These are phyloP conservation scores for Chaetomidium leptoderma DNA, from an alignment of 495 filamentous ascomycete genomes.

Conservation along the genomic window DNA sequence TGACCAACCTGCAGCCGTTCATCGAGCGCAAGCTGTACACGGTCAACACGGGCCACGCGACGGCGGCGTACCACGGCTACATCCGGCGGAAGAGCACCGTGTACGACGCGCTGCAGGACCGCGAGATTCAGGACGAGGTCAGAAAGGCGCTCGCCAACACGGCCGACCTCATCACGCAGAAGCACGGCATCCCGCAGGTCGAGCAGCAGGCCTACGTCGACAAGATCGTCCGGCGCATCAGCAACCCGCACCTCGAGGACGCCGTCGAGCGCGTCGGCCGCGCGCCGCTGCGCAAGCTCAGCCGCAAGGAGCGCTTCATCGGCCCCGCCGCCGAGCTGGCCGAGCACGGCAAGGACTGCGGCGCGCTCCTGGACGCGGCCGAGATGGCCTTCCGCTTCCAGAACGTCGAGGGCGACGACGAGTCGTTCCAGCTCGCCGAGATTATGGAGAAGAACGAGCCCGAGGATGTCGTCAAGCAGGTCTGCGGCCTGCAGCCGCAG, in stretches of 20 bases:
- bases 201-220: slow-evolving; percentile 89
- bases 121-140: slow-evolving; percentile 68
- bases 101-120: slow-evolving; percentile 69
- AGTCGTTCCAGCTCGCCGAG: slow-evolving; percentile 76
- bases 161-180: slow-evolving; percentile 72
- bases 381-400: slow-evolving; percentile 91
- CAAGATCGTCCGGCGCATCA: slow-evolving; percentile 86
- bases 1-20: slow-evolving; percentile 84
- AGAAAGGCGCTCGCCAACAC: slow-evolving; percentile 75
- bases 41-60: slow-evolving; percentile 96
- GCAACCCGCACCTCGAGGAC: slow-evolving; percentile 92
- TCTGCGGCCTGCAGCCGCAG: slow-evolving; percentile 66
- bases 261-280: slow-evolving; percentile 92
- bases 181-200: slow-evolving; percentile 70
- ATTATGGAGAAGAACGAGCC: slow-evolving; percentile 67
- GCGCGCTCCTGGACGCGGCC: slow-evolving; percentile 66
- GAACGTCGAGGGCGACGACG: slow-evolving; percentile 82
- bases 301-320: slow-evolving; percentile 90
- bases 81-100: slow-evolving; percentile 76
- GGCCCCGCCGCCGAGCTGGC: slow-evolving; percentile 82
- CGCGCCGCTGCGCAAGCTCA: slow-evolving; percentile 87
- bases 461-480: slow-evolving; percentile 63
- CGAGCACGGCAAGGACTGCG: slow-evolving; percentile 65
- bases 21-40: slow-evolving; percentile 99
- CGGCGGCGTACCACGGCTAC: slow-evolving; percentile 94